A percentile compares a stretch with the other conserved stretches of the same genome.
Conservation (phyloP, 805 yeast genomes). For the Cyberlindnera maclurae region DNA sequence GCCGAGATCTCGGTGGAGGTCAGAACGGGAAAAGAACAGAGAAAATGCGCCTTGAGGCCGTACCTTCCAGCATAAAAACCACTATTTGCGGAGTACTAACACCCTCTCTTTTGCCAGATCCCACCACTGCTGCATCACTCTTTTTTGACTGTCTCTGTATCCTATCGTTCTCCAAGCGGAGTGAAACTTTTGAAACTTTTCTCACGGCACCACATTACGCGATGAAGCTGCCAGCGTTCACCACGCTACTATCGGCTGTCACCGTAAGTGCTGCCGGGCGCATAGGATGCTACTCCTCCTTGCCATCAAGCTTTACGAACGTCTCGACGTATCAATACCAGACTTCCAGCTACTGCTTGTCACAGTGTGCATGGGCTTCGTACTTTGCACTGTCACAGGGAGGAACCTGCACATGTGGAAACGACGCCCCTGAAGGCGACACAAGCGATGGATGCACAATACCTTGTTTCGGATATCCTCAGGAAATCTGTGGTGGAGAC, state of each 20-base stretch:
- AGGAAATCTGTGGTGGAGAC: constrained; percentile 59
- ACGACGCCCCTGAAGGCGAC: constrained; percentile 32
- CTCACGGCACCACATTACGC: no score
- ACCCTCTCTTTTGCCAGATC: no score
- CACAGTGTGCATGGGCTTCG: constrained; percentile 33
- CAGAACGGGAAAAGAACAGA: no score
- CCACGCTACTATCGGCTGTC: neutral
- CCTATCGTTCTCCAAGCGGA: no score
- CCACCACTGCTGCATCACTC: no score
- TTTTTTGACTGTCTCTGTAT: no score
- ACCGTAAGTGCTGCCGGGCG: neutral
- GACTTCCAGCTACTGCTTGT: constrained; percentile 41
- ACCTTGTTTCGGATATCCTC: constrained; percentile 50
- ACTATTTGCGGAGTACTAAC: no score
- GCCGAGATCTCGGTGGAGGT: no score
- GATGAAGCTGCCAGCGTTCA: neutral
- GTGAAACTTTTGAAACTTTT: no score
- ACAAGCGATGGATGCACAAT: constrained; percentile 29
- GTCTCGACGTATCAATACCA: constrained; percentile 41
- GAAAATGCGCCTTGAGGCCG: no score
- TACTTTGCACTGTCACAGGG: constrained; percentile 44
- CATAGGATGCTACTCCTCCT: constrained; percentile 16
- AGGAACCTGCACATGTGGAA: constrained; percentile 53
- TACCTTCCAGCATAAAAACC: no score
- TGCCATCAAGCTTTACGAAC: constrained; percentile 15